Conservation (phyloP, 805 yeast genomes). For the Peterozyma xylosa region DNA sequence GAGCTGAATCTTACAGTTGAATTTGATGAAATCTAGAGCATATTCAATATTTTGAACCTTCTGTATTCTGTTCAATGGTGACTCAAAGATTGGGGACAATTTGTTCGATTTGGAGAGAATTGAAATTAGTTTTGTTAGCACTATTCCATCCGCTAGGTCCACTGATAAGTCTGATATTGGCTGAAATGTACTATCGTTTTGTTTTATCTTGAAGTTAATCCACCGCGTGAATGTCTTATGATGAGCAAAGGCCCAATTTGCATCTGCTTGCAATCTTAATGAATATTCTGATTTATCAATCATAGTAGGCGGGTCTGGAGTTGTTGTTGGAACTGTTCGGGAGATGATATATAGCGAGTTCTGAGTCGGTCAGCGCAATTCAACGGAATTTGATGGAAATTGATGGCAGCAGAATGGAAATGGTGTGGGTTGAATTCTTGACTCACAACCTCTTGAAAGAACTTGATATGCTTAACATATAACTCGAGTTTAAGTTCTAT, state of each 20-base stretch:
- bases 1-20: slow-evolving; percentile 28
- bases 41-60: slow-evolving; percentile 38
- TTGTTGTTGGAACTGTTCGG: too few species aligned
- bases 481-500: too few species aligned
- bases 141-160: slow-evolving; percentile 34
- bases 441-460: too few species aligned
- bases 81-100: slow-evolving; percentile 18
- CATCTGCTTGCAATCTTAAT: too few species aligned
- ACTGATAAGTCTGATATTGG: slow-evolving; percentile 17
- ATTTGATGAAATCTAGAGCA: slow-evolving; percentile 31
- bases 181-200: slow-evolving; percentile 5
- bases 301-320: too few species aligned
- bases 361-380: too few species aligned
- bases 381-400: too few species aligned
- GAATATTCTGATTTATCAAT: too few species aligned
- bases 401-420: too few species aligned
- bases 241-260: slow-evolving; percentile 35
- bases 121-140: slow-evolving; percentile 28
- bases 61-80: slow-evolving; percentile 35
- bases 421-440: too few species aligned
- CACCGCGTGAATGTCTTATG: slow-evolving; percentile 42
- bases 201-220: slow-evolving; percentile 30
- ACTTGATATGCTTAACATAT: too few species aligned
- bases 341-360: too few species aligned
- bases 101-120: slow-evolving; percentile 16